Evolutionary conservation across 306 rosid species (phyloP).

Genomic region (Hippophae rhamnoides): DNA sequence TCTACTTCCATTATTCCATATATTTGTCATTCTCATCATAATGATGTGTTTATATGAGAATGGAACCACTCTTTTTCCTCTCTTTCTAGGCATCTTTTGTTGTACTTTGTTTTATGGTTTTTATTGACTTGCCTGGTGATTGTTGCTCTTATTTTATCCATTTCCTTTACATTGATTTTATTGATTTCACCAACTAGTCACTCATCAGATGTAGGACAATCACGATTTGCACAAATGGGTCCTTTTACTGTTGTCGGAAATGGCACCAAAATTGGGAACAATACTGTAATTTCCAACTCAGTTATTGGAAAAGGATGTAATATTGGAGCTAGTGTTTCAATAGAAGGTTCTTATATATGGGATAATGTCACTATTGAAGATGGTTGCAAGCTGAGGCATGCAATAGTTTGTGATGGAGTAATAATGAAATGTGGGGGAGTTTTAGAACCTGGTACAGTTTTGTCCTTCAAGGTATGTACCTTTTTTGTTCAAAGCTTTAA

Average conservation of each 20-base stretch:
- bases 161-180: constrained; percentile 7
- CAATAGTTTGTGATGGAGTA: constrained; percentile 89
- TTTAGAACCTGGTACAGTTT: constrained; percentile 75
- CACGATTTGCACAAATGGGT: constrained; percentile 77
- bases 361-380: constrained; percentile 75
- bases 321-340: constrained; percentile 70
- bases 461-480: constrained; percentile 78
- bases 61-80: too few relatives aligned
- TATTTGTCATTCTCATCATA: too few relatives aligned
- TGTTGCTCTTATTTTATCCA: background rate
- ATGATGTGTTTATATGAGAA: too few relatives aligned
- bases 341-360: constrained; percentile 91
- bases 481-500: constrained; percentile 6
- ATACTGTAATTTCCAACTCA: constrained; percentile 59
- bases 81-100: too few relatives aligned
- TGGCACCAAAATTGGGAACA: constrained; percentile 68
- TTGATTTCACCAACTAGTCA: constrained; percentile 23
- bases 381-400: constrained; percentile 77
- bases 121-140: background rate
- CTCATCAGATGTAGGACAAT: constrained; percentile 57
- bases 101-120: too few relatives aligned
- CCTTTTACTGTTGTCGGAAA: constrained; percentile 77
- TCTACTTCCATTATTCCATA: too few relatives aligned
- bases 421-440: constrained; percentile 59
- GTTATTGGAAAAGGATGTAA: constrained; percentile 78